These are phyloP conservation scores for Malassezia pachydermatis DNA, from an alignment of 1,284 basidiomycete species.

Conservation along the genomic window DNA sequence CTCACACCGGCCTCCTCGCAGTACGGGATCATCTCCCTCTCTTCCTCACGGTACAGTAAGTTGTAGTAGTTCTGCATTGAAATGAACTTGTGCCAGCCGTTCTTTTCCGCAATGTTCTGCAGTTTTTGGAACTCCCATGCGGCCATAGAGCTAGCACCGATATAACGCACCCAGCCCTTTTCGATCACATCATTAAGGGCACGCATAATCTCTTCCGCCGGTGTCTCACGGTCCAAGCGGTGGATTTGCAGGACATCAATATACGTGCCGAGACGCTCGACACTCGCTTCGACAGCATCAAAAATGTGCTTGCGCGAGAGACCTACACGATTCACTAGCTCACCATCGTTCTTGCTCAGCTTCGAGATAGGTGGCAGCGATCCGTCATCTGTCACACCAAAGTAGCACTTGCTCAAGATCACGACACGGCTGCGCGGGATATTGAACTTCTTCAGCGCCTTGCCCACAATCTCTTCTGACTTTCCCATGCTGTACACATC, in stretches of 20 bases:
- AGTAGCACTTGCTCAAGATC: conserved; percentile 59
- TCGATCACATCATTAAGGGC: conserved; percentile 54
- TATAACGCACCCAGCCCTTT: conserved; percentile 33
- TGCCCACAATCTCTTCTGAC: conserved; percentile 64
- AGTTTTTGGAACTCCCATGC: conserved; percentile 19
- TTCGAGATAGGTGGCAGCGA: neutral
- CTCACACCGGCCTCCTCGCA: conserved; percentile 53
- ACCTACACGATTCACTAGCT: conserved; percentile 53
- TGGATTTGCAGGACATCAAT: conserved; percentile 52
- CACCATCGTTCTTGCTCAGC: conserved; percentile 20
- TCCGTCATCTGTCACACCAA: conserved; percentile 48
- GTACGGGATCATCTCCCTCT: conserved; percentile 61
- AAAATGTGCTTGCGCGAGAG: conserved; percentile 71
- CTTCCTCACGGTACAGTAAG: conserved; percentile 59
- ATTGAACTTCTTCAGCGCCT: conserved; percentile 64
- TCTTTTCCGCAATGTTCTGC: conserved; percentile 15
- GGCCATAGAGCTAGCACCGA: conserved; percentile 18
- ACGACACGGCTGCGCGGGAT: conserved; percentile 63
- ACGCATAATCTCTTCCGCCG: conserved; percentile 60
- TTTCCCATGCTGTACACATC: conserved; percentile 63
- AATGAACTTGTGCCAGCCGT: conserved; percentile 39
- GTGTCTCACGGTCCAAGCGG: conserved; percentile 55
- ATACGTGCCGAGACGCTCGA: conserved; percentile 65
- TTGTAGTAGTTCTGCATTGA: conserved; percentile 62
- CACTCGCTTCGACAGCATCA: conserved; percentile 62